Conservation (phyloP, 1,284 basidiomycete genomes). For the Malassezia sp. region DNA sequence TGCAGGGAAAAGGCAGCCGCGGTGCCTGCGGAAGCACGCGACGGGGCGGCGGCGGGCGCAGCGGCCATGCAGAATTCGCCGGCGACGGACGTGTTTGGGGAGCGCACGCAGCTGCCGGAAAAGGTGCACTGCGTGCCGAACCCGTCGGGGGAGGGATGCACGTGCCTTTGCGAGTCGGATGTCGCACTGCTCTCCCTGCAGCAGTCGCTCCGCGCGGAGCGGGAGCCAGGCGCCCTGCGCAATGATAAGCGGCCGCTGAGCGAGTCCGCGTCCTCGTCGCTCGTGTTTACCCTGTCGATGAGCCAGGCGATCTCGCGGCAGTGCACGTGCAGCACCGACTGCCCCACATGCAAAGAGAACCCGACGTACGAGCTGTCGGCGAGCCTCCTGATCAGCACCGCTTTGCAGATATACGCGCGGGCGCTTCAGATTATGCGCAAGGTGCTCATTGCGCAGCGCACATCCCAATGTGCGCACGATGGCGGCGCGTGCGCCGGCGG, state of each 20-base stretch:
- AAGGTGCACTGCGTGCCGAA: constrained; percentile 45
- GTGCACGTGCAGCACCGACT: constrained; percentile 40
- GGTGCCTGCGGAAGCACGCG: too few species aligned
- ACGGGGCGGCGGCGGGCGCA: too few species aligned
- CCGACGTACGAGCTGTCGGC: constrained; percentile 32
- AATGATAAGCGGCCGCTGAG: background rate
- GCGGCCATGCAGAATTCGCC: too few species aligned
- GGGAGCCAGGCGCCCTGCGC: background rate
- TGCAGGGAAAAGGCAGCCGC: too few species aligned
- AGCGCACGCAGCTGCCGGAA: too few species aligned
- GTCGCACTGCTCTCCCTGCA: constrained; percentile 37
- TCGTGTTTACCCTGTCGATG: constrained; percentile 39
- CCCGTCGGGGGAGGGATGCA: constrained; percentile 38
- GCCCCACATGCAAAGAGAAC: constrained; percentile 39
- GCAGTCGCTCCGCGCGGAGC: constrained; percentile 14
- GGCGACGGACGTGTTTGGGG: too few species aligned
- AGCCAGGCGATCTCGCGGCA: constrained; percentile 37
- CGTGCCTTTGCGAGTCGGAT: constrained; percentile 37
- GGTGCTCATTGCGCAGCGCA: constrained; percentile 19
- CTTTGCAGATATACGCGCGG: constrained; percentile 43
- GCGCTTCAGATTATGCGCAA: constrained; percentile 37
- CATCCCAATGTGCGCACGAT: background rate
- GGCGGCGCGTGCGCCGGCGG: background rate
- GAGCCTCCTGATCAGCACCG: constrained; percentile 33
- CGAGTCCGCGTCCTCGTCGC: constrained; percentile 9